phyloP scores from a whole-genome alignment of 2,329 filamentous ascomycete genomes.

The Phyllosticta paracitricarpa region DNA sequence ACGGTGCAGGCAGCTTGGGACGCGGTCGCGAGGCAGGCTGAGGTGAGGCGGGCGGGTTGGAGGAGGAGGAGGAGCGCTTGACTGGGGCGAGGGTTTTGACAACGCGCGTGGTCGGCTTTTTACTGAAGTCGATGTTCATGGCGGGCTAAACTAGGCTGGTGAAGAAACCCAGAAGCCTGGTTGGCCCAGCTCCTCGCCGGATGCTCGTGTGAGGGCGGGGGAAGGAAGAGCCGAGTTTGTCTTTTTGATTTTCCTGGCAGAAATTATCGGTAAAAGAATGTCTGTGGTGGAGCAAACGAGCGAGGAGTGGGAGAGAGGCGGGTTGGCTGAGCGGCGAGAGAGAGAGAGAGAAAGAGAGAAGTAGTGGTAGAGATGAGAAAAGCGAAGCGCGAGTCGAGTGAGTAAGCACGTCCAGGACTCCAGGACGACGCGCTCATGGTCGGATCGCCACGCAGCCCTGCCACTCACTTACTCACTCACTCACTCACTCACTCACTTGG shows the following conservation, averaged over 20 bases:
- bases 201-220: neutral
- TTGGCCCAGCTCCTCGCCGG: neutral
- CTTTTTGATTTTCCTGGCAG: neutral
- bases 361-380: neutral
- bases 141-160: neutral
- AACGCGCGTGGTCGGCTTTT: constrained; percentile 6
- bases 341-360: neutral
- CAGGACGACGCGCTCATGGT: neutral
- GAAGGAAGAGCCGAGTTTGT: neutral
- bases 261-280: constrained; percentile 4
- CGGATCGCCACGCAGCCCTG: neutral
- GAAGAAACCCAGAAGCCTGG: neutral
- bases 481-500: too few species aligned
- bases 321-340: neutral
- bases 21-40: constrained; percentile 7
- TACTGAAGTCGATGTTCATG: constrained; percentile 11
- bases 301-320: neutral
- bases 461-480: too few species aligned
- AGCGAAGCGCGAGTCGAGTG: neutral
- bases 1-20: constrained; percentile 3
- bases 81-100: constrained; percentile 1
- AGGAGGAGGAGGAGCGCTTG: constrained; percentile 2
- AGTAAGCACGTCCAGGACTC: neutral
- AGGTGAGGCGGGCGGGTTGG: constrained; percentile 2
- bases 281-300: neutral